Conservation (phyloP, 2,329 filamentous ascomycete genomes). For the Colletotrichum zoysiae region DNA sequence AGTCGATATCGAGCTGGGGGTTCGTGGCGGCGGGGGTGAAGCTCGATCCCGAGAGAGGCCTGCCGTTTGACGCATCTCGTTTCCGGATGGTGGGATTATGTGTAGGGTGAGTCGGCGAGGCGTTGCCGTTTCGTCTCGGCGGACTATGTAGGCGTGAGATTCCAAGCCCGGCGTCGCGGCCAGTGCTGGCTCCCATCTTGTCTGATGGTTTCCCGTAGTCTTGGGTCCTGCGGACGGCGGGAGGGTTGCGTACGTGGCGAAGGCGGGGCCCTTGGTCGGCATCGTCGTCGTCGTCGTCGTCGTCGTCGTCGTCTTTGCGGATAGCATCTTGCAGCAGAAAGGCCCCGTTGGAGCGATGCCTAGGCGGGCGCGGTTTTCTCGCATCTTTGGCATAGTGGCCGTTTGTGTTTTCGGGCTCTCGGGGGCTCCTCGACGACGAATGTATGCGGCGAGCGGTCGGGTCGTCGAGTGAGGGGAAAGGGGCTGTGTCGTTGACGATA, state of each 20-base stretch:
- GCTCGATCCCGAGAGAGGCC: slow-evolving; percentile 42
- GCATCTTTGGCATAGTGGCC: slow-evolving; percentile 41
- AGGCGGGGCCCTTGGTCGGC: slow-evolving; percentile 50
- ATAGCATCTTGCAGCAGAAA: slow-evolving; percentile 65
- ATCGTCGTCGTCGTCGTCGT: slow-evolving; percentile 48
- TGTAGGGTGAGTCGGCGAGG: slow-evolving; percentile 26
- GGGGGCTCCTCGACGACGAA: slow-evolving; percentile 25
- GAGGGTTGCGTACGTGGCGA: slow-evolving; percentile 46
- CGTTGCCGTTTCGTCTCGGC: slow-evolving; percentile 20
- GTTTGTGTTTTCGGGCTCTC: slow-evolving; percentile 45
- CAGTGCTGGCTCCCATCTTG: slow-evolving; percentile 28
- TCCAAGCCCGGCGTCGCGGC: slow-evolving; percentile 28
- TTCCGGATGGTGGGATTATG: slow-evolving; percentile 37
- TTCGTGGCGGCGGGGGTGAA: slow-evolving; percentile 41
- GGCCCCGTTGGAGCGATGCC: slow-evolving; percentile 60
- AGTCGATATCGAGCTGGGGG: slow-evolving; percentile 74
- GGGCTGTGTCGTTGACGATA: slow-evolving; percentile 44
- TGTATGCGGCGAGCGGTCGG: slow-evolving; percentile 19
- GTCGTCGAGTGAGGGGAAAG: slow-evolving; percentile 33
- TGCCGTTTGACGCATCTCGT: slow-evolving; percentile 42
- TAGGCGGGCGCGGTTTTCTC: slow-evolving; percentile 49
- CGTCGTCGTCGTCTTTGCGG: slow-evolving; percentile 47
- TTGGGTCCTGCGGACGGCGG: slow-evolving; percentile 21
- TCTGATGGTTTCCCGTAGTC: slow-evolving; percentile 34
- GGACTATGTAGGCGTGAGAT: slow-evolving; percentile 17